A percentile compares a stretch with the other conserved stretches of the same genome.
phyloP scores from a whole-genome alignment of 1,284 basidiomycete species.

The Papiliotrema fonsecae region DNA sequence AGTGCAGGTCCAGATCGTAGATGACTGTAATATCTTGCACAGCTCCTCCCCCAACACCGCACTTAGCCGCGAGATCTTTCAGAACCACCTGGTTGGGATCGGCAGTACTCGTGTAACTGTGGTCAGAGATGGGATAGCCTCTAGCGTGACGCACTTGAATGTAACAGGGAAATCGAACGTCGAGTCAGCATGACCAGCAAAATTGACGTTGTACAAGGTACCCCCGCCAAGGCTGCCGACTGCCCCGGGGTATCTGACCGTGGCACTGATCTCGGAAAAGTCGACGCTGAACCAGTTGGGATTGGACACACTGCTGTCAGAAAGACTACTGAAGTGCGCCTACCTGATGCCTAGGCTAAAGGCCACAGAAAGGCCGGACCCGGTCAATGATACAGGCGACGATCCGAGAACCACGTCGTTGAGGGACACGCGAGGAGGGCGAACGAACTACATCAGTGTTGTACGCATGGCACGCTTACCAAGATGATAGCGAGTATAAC shows the following conservation, averaged over 20 bases:
- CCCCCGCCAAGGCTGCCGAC: slow-evolving; percentile 67
- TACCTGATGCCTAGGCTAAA: slow-evolving; percentile 66
- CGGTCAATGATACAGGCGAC: slow-evolving; percentile 29
- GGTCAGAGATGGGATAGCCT: neutral
- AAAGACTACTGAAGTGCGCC: slow-evolving; percentile 27
- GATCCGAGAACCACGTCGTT: slow-evolving; percentile 53
- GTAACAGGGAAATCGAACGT: slow-evolving; percentile 77
- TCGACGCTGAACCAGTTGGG: slow-evolving; percentile 78
- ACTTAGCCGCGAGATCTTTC: slow-evolving; percentile 51
- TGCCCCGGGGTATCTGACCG: slow-evolving; percentile 68
- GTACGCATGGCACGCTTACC: slow-evolving; percentile 50
- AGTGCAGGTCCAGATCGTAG: slow-evolving; percentile 53
- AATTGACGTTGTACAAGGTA: slow-evolving; percentile 57
- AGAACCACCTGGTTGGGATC: slow-evolving; percentile 63
- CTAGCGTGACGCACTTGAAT: slow-evolving; percentile 50
- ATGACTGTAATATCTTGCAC: slow-evolving; percentile 59
- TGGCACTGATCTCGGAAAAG: slow-evolving; percentile 64
- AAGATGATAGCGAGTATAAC: slow-evolving; percentile 65
- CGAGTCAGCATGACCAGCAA: slow-evolving; percentile 61
- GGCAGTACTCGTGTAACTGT: slow-evolving; percentile 56
- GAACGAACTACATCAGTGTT: slow-evolving; percentile 59
- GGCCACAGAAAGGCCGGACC: slow-evolving; percentile 57
- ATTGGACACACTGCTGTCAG: slow-evolving; percentile 61
- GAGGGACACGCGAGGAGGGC: slow-evolving; percentile 68
- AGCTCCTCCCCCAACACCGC: slow-evolving; percentile 62